Evolutionary conservation across 2,329 filamentous ascomycete genomes (phyloP).

Genomic region (Phialophora verrucosa): DNA sequence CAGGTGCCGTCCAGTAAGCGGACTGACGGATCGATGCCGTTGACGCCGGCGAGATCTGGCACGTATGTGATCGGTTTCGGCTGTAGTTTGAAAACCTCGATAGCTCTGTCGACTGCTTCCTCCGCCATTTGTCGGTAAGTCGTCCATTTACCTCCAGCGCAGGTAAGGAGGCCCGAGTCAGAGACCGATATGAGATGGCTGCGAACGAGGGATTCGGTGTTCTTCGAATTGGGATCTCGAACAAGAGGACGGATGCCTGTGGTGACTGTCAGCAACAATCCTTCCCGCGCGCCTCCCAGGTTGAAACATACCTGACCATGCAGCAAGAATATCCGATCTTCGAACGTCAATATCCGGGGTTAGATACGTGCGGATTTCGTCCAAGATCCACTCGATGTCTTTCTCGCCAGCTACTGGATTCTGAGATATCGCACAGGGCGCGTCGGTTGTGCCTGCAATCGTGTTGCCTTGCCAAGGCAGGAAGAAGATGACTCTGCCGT

Average conservation of each 20-base stretch:
- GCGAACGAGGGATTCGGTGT: constrained; percentile 84
- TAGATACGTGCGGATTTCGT: constrained; percentile 80
- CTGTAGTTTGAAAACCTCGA: constrained; percentile 37
- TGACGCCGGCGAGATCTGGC: constrained; percentile 37
- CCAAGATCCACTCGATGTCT: constrained; percentile 86
- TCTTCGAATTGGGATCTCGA: constrained; percentile 81
- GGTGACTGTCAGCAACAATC: neutral
- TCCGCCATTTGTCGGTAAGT: constrained; percentile 94
- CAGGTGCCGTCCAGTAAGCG: constrained; percentile 66
- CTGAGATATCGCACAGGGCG: constrained; percentile 71
- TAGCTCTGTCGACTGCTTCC: constrained; percentile 75
- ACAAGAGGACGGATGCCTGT: constrained; percentile 77
- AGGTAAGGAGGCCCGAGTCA: constrained; percentile 79
- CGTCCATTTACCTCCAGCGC: constrained; percentile 90
- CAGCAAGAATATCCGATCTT: constrained; percentile 81
- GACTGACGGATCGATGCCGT: constrained; percentile 38
- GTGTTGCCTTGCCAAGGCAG: constrained; percentile 92
- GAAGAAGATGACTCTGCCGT: constrained; percentile 91
- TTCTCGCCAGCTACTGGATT: constrained; percentile 81
- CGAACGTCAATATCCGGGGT: constrained; percentile 83
- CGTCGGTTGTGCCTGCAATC: constrained; percentile 86
- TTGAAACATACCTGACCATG: constrained; percentile 69
- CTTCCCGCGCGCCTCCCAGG: neutral
- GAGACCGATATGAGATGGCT: constrained; percentile 84
- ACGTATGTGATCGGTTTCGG: constrained; percentile 34